A percentile compares a stretch with the other conserved stretches of the same genome.
Evolutionary conservation across 768 basidiomycete species (phyloP).

Genomic region (Lactifluus piperatus): DNA sequence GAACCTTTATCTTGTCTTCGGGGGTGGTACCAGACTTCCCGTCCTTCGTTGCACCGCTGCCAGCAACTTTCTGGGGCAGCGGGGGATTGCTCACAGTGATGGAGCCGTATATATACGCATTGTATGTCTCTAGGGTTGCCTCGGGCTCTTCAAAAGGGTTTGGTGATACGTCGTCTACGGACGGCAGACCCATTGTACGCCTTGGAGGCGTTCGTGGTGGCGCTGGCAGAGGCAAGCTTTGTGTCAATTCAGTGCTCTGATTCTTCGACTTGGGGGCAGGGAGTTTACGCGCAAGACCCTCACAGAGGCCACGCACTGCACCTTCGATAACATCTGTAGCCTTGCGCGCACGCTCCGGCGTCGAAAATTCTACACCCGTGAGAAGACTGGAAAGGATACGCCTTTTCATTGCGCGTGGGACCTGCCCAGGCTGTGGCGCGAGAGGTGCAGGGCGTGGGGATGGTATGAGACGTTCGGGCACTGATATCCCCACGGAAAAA

Average conservation of each 20-base stretch:
- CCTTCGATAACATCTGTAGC: conserved; percentile 66
- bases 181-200: conserved; percentile 24
- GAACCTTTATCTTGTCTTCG: conserved; percentile 33
- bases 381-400: conserved; percentile 62
- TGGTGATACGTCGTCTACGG: conserved; percentile 44
- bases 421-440: conserved; percentile 46
- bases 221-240: conserved; percentile 26
- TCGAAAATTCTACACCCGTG: conserved; percentile 73
- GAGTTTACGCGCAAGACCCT: conserved; percentile 36
- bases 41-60: conserved; percentile 5
- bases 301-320: conserved; percentile 62
- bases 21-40: conserved; percentile 15
- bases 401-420: conserved; percentile 56
- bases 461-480: conserved; percentile 20
- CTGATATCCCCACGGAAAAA: conserved; percentile 56
- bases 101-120: conserved; percentile 51
- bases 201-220: conserved; percentile 46
- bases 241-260: background rate
- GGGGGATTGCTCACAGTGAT: conserved; percentile 42
- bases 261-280: conserved; percentile 9
- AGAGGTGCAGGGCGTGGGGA: conserved; percentile 27
- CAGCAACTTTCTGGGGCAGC: conserved; percentile 23
- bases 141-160: conserved; percentile 63
- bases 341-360: conserved; percentile 49
- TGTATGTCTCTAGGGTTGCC: conserved; percentile 52